These are phyloP conservation scores for Eucommia ulmoides DNA, from an alignment of 257 asterid species.

Conservation along the genomic window DNA sequence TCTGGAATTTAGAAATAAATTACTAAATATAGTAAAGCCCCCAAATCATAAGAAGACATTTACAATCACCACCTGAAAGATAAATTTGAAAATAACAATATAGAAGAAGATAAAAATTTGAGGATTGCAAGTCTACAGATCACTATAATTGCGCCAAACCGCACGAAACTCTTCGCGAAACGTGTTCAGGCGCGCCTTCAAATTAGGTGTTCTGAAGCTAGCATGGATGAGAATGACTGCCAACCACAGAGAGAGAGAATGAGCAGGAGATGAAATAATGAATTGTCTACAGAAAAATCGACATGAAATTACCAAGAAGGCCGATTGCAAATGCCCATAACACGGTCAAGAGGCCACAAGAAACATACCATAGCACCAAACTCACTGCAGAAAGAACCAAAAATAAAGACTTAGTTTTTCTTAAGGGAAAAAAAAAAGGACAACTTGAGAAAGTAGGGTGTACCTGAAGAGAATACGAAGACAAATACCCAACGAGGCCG, in stretches of 20 bases:
- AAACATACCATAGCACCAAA: slow-evolving; percentile 68
- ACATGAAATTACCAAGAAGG: slow-evolving; percentile 52
- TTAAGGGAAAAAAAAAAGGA: no score
- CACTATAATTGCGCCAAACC: slow-evolving; percentile 94
- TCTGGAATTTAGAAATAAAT: no score
- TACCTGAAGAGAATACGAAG: slow-evolving; percentile 48
- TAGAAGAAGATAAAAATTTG: no score
- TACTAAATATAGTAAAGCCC: no score
- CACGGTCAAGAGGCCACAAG: slow-evolving; percentile 63
- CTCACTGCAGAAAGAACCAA: slow-evolving; percentile 40
- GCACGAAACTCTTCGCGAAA: slow-evolving; percentile 96
- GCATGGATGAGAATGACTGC: slow-evolving; percentile 76
- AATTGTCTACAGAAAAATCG: neutral
- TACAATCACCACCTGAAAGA: no score
- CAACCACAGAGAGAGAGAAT: slow-evolving; percentile 16
- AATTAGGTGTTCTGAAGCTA: slow-evolving; percentile 92
- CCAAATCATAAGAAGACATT: no score
- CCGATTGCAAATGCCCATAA: slow-evolving; percentile 57
- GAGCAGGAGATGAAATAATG: slow-evolving; percentile 4
- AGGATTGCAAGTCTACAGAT: no score
- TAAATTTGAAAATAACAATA: no score
- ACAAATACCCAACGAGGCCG: slow-evolving; percentile 91
- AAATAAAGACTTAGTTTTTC: slow-evolving; percentile 2
- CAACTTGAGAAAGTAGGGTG: no score
- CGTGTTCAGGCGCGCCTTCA: slow-evolving; percentile 93